phyloP scores from a whole-genome alignment of 352 stramenopile species.

The Halophytophthora polymorphica region DNA sequence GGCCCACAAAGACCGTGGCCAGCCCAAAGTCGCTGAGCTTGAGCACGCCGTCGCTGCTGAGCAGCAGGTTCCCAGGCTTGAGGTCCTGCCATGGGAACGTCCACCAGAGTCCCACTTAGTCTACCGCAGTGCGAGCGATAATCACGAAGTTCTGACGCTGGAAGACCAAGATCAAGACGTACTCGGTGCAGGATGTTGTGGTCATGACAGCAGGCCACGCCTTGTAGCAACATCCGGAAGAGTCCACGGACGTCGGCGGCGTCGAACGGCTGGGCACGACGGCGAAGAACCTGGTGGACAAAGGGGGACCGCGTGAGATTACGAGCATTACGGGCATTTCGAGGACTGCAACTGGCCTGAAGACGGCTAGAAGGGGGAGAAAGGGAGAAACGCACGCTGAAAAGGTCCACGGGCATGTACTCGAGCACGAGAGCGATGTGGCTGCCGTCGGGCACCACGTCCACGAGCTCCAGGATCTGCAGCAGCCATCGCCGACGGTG shows the following conservation, averaged over 20 bases:
- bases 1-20: constrained; percentile 52
- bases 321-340: no score
- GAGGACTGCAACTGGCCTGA: no score
- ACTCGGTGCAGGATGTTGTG: constrained; percentile 67
- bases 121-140: background rate
- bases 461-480: constrained; percentile 64
- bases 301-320: no score
- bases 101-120: no score
- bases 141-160: background rate
- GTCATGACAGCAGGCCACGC: constrained; percentile 56
- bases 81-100: constrained; percentile 37
- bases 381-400: constrained; percentile 24
- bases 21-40: constrained; percentile 84
- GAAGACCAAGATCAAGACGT: no score
- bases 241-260: constrained; percentile 47
- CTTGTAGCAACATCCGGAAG: constrained; percentile 67
- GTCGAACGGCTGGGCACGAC: constrained; percentile 30
- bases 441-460: constrained; percentile 53
- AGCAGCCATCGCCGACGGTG: background rate
- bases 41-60: constrained; percentile 47
- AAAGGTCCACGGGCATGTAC: constrained; percentile 62
- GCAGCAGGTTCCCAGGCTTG: constrained; percentile 70
- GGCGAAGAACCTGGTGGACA: constrained; percentile 35
- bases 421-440: constrained; percentile 70
- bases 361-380: background rate